Conservation (phyloP, 148 eudicot species). For the Fagopyrum tataricum region DNA sequence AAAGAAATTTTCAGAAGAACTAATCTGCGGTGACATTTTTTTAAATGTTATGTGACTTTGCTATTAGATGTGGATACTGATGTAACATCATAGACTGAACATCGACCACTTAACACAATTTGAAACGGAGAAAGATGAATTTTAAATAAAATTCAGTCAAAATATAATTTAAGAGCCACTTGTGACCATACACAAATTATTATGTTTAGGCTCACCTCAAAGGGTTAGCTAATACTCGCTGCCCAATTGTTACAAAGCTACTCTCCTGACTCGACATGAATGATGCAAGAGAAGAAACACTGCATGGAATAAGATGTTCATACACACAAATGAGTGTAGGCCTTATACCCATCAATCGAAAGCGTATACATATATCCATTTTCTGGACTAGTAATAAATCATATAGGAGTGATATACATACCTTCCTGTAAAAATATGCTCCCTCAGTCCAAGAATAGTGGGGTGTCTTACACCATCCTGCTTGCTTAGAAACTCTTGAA, state of each 20-base stretch:
- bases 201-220: slow-evolving; percentile 37
- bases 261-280: slow-evolving; percentile 69
- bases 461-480: slow-evolving; percentile 51
- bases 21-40: no score
- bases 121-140: no score
- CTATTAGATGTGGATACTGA: no score
- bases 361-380: not conserved
- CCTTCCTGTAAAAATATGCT: slow-evolving; percentile 76
- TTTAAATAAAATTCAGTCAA: not conserved
- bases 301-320: slow-evolving; percentile 18
- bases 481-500: slow-evolving; percentile 49
- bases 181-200: not conserved
- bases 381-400: slow-evolving; percentile 1
- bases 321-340: not conserved
- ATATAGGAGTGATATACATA: slow-evolving; percentile 10
- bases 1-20: no score
- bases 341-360: slow-evolving; percentile 5
- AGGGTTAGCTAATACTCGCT: slow-evolving; percentile 61
- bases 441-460: slow-evolving; percentile 66
- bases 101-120: no score
- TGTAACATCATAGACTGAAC: no score
- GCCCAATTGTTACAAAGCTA: slow-evolving; percentile 72
- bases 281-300: slow-evolving; percentile 75
- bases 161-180: not conserved
- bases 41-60: no score